These are phyloP conservation scores for Lomentospora prolificans DNA, from an alignment of 2,329 filamentous ascomycete genomes.

Conservation along the genomic window DNA sequence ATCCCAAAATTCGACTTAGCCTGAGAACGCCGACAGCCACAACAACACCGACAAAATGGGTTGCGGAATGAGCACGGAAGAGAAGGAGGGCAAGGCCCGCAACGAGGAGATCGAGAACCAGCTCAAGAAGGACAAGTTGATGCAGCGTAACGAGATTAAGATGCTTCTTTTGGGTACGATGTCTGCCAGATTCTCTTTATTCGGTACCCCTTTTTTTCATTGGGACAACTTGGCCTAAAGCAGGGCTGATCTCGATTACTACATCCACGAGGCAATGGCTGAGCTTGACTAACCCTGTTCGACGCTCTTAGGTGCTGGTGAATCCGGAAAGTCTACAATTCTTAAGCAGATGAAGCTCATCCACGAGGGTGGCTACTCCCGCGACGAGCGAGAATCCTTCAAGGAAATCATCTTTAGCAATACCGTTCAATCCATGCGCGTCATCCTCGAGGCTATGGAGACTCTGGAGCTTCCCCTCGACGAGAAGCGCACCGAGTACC, in stretches of 20 bases:
- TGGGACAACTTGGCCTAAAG: too few relatives aligned
- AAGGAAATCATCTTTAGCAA: slow-evolving; percentile 65
- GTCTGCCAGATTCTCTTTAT: not conserved
- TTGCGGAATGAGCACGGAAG: slow-evolving; percentile 99
- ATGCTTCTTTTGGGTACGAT: slow-evolving; percentile 87
- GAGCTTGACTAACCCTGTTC: not conserved
- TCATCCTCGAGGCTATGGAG: slow-evolving; percentile 61
- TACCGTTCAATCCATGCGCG: slow-evolving; percentile 60
- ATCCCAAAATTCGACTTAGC: too few relatives aligned
- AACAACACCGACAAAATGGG: slow-evolving; percentile 67
- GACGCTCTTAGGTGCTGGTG: slow-evolving; percentile 69
- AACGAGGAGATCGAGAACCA: slow-evolving; percentile 99
- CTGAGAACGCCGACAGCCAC: too few relatives aligned
- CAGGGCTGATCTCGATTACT: too few relatives aligned
- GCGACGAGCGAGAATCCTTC: slow-evolving; percentile 67
- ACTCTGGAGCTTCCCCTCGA: slow-evolving; percentile 71
- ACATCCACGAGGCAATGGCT: too few relatives aligned
- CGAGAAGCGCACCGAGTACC: slow-evolving; percentile 88
- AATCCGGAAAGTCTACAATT: slow-evolving; percentile 86
- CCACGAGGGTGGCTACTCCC: slow-evolving; percentile 96
- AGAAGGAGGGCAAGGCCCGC: slow-evolving; percentile 99
- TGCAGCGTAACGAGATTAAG: slow-evolving; percentile 99
- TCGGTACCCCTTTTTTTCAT: not conserved
- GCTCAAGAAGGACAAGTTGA: slow-evolving; percentile 96
- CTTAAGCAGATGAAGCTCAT: slow-evolving; percentile 99